phyloP scores from a whole-genome alignment of 2,329 filamentous ascomycete species.

The Pseudogymnoascus sp. region DNA sequence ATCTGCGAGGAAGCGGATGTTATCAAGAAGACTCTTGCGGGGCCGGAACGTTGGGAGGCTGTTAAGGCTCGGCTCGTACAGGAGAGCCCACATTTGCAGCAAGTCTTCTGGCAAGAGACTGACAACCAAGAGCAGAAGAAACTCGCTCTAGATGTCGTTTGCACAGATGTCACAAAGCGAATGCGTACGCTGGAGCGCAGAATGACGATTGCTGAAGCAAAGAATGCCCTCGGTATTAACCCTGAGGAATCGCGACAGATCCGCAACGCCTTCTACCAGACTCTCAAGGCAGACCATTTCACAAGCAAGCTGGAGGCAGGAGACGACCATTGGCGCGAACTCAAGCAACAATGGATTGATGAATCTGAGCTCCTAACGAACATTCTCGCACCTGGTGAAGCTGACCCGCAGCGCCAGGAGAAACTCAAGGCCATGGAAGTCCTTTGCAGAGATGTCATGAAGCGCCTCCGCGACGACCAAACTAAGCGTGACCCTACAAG shows the following conservation, averaged over 20 bases:
- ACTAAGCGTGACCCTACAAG: slow-evolving; percentile 43
- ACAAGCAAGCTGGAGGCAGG: slow-evolving; percentile 66
- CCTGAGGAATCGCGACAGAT: slow-evolving; percentile 58
- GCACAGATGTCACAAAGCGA: slow-evolving; percentile 72
- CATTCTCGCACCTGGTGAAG: slow-evolving; percentile 41
- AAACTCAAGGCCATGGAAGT: slow-evolving; percentile 61
- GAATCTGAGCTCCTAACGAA: slow-evolving; percentile 45
- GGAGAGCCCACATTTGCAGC: slow-evolving; percentile 54
- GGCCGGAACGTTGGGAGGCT: slow-evolving; percentile 63
- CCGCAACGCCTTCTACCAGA: slow-evolving; percentile 56
- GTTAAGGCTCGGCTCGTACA: slow-evolving; percentile 59
- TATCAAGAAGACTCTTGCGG: slow-evolving; percentile 67
- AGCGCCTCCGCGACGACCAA: slow-evolving; percentile 62
- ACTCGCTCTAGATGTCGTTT: slow-evolving; percentile 69
- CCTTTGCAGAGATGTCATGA: slow-evolving; percentile 68
- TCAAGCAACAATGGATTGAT: slow-evolving; percentile 61
- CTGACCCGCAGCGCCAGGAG: slow-evolving; percentile 42
- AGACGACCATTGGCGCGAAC: slow-evolving; percentile 58
- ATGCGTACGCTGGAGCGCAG: slow-evolving; percentile 56
- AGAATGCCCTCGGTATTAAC: slow-evolving; percentile 61
- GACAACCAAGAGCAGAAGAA: slow-evolving; percentile 52
- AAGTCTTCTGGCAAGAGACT: slow-evolving; percentile 49
- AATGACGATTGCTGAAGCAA: slow-evolving; percentile 68
- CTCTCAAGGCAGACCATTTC: slow-evolving; percentile 57
- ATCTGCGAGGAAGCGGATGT: slow-evolving; percentile 62